phyloP scores from a whole-genome alignment of 352 stramenopile genomes.

The Globisporangium mamillatum region DNA sequence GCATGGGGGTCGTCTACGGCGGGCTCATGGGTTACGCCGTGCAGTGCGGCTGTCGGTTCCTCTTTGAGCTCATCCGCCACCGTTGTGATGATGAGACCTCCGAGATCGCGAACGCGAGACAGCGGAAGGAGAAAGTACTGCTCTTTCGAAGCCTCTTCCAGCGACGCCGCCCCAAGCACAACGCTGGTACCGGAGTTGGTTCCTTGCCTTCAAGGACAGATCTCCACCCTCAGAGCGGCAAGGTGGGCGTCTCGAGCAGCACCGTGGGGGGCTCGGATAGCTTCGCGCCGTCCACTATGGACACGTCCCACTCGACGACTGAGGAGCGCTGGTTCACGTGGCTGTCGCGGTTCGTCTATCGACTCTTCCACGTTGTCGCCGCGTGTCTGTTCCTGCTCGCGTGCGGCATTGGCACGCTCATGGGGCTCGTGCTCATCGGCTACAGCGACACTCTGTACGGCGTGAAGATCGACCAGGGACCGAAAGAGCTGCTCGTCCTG shows the following conservation, averaged over 20 bases:
- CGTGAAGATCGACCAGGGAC: slow-evolving; percentile 46
- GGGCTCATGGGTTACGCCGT: slow-evolving; percentile 39
- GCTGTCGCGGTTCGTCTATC: slow-evolving; percentile 45
- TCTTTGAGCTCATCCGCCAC: slow-evolving; percentile 66
- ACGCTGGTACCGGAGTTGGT: not conserved
- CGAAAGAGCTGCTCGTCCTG: slow-evolving; percentile 36
- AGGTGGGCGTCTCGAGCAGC: slow-evolving; percentile 4
- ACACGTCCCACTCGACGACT: slow-evolving; percentile 49
- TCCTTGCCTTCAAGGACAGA: not conserved
- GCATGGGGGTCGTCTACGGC: slow-evolving; percentile 58
- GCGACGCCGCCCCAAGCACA: not conserved
- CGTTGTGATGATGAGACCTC: slow-evolving; percentile 58
- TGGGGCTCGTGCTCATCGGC: slow-evolving; percentile 50
- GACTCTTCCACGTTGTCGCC: slow-evolving; percentile 30
- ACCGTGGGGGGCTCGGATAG: not conserved
- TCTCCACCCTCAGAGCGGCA: not conserved
- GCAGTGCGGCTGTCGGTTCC: slow-evolving; percentile 27
- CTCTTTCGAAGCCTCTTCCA: slow-evolving; percentile 48
- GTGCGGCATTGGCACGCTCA: slow-evolving; percentile 46
- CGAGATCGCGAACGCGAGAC: slow-evolving; percentile 47
- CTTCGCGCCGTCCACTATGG: slow-evolving; percentile 36
- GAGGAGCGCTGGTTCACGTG: slow-evolving; percentile 80
- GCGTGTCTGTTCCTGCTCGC: slow-evolving; percentile 42
- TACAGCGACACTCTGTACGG: slow-evolving; percentile 50
- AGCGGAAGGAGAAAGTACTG: slow-evolving; percentile 78